These are phyloP conservation scores for Osmanthus fragrans DNA, from an alignment of 257 asterid genomes.

Conservation along the genomic window DNA sequence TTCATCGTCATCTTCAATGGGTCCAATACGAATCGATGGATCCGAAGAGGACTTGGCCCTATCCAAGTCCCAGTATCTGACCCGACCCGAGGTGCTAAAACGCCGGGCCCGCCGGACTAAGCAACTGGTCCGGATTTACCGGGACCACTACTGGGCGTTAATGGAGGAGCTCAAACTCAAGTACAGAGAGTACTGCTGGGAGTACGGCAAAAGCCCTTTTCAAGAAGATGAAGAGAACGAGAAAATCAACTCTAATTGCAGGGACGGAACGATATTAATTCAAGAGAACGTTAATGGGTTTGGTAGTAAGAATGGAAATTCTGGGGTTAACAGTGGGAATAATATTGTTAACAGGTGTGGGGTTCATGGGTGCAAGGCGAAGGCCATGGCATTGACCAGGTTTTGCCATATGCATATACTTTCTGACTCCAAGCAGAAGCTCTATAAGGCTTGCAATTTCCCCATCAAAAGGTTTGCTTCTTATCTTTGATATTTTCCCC, in stretches of 20 bases:
- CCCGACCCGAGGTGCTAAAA: slow-evolving; percentile 57
- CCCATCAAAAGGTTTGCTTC: slow-evolving; percentile 67
- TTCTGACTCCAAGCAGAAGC: slow-evolving; percentile 74
- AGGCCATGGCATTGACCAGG: slow-evolving; percentile 61
- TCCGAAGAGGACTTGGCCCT: slow-evolving; percentile 49
- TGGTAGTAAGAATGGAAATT: slow-evolving; percentile 6
- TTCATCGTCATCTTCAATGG: slow-evolving; percentile 48
- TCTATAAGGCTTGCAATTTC: slow-evolving; percentile 76
- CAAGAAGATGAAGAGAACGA: slow-evolving; percentile 37
- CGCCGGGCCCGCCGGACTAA: slow-evolving; percentile 65
- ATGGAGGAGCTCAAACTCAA: slow-evolving; percentile 54
- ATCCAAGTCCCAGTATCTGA: slow-evolving; percentile 55
- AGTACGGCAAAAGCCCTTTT: slow-evolving; percentile 52
- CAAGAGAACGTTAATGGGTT: slow-evolving; percentile 14
- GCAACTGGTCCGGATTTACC: slow-evolving; percentile 64
- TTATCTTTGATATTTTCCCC: neutral
- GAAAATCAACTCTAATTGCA: slow-evolving; percentile 13
- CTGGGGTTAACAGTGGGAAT: slow-evolving; percentile 11
- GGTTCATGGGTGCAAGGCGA: slow-evolving; percentile 51
- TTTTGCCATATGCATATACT: slow-evolving; percentile 75
- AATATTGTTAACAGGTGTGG: slow-evolving; percentile 35
- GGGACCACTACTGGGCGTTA: slow-evolving; percentile 55
- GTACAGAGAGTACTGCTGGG: slow-evolving; percentile 56
- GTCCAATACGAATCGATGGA: slow-evolving; percentile 57
- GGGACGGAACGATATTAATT: slow-evolving; percentile 3